These are phyloP conservation scores for Cyclotella choctawhatcheeana DNA, from an alignment of 108 stramenopile genomes.

Conservation along the genomic window DNA sequence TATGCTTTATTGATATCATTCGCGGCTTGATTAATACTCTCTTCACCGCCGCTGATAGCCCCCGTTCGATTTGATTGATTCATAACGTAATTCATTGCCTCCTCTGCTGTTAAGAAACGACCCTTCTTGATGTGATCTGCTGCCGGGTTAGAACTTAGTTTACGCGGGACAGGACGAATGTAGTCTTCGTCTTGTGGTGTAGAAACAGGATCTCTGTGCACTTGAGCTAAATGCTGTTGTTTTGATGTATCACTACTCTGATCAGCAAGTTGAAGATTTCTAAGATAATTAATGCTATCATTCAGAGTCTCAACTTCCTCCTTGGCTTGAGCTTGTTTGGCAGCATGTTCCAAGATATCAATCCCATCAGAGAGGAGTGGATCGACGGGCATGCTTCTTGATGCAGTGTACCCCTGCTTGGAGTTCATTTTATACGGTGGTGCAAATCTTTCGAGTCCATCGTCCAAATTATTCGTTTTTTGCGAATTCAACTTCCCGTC, in stretches of 20 bases:
- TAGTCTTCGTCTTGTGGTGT: background rate
- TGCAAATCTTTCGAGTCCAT: too few species aligned
- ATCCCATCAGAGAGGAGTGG: slow-evolving; percentile 26
- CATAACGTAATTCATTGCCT: slow-evolving; percentile 42
- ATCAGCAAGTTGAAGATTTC: slow-evolving; percentile 17
- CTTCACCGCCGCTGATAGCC: slow-evolving; percentile 4
- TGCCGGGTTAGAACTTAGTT: slow-evolving; percentile 10
- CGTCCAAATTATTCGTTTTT: too few species aligned
- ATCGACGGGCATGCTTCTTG: background rate
- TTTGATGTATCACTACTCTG: too few species aligned
- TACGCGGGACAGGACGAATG: slow-evolving; percentile 24
- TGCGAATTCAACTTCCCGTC: background rate
- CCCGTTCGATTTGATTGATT: slow-evolving; percentile 22
- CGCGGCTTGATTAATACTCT: slow-evolving; percentile 8
- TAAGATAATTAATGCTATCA: slow-evolving; percentile 30
- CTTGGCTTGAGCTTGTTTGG: slow-evolving; percentile 29
- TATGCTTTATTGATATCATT: slow-evolving; percentile 24
- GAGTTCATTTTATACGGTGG: too few species aligned
- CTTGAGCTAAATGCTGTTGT: too few species aligned
- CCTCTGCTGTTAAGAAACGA: slow-evolving; percentile 38
- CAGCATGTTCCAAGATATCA: slow-evolving; percentile 23
- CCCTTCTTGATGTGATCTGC: slow-evolving; percentile 23
- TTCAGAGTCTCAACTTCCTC: slow-evolving; percentile 27
- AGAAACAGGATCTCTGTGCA: too few species aligned
- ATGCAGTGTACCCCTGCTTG: too few species aligned